These are phyloP conservation scores for Ceratobasidium sp. DNA, from an alignment of 1,284 basidiomycete species.

Conservation along the genomic window DNA sequence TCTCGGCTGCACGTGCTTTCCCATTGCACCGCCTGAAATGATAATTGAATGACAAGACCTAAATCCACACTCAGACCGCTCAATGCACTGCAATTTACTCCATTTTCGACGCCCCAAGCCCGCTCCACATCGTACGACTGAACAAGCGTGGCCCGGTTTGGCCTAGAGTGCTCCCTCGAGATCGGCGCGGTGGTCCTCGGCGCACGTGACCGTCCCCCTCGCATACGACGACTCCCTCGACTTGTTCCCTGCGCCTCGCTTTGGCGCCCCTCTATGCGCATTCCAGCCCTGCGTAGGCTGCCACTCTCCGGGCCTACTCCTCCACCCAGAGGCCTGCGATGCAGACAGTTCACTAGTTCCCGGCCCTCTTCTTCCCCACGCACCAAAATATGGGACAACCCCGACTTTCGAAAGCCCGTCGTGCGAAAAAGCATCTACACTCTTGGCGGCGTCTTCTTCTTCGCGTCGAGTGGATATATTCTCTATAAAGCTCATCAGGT, in stretches of 20 bases:
- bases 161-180: neutral
- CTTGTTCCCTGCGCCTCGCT: constrained; percentile 3
- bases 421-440: constrained; percentile 34
- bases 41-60: too few relatives aligned
- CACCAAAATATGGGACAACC: constrained; percentile 19
- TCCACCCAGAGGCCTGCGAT: constrained; percentile 14
- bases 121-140: constrained; percentile 36
- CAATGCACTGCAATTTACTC: neutral
- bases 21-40: constrained; percentile 20
- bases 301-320: constrained; percentile 1
- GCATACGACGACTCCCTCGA: neutral
- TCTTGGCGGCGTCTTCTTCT: constrained; percentile 29
- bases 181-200: neutral
- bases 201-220: constrained; percentile 33
- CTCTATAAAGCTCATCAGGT: constrained; percentile 37
- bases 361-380: neutral
- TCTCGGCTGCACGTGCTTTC: constrained; percentile 28
- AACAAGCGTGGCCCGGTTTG: too few relatives aligned
- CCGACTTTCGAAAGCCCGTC: constrained; percentile 11
- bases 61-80: too few relatives aligned
- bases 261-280: constrained; percentile 40
- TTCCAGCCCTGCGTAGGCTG: constrained; percentile 37
- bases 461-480: constrained; percentile 32
- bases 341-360: neutral
- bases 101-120: neutral